Percentiles rank a stretch among this genome's conserved stretches.
Conservation (phyloP, 2,329 filamentous ascomycete species). For the Nemania abortiva region DNA sequence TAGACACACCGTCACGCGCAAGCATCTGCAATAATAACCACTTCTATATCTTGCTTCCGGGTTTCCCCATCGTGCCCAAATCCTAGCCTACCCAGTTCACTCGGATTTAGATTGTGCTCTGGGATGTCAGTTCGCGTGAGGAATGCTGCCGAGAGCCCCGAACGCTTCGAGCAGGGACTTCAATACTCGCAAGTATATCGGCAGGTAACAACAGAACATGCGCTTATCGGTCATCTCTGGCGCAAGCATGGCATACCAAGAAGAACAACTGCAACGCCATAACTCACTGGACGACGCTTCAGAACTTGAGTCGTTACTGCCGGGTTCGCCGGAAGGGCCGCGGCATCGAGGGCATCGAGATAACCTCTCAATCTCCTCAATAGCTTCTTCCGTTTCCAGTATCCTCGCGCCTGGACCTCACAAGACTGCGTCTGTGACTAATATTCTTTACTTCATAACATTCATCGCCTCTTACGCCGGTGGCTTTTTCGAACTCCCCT, state of each 20-base stretch:
- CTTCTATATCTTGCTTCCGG: conserved; percentile 13
- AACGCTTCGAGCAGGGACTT: not conserved
- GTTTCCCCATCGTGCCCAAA: conserved; percentile 16
- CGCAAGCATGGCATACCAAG: conserved; percentile 22
- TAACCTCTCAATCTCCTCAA: conserved; percentile 44
- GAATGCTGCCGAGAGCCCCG: conserved; percentile 12
- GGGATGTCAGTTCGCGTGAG: conserved; percentile 15
- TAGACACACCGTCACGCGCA: conserved; percentile 1
- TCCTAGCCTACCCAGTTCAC: not conserved
- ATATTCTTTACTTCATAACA: conserved; percentile 51
- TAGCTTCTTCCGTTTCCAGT: conserved; percentile 38
- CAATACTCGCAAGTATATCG: not conserved
- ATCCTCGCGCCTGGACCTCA: conserved; percentile 46
- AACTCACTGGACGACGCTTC: conserved; percentile 33
- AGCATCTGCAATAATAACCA: conserved; percentile 11
- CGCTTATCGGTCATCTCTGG: not conserved
- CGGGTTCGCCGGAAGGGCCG: conserved; percentile 38
- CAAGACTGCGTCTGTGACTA: conserved; percentile 45
- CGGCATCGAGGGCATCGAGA: conserved; percentile 33
- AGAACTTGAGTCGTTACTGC: conserved; percentile 28
- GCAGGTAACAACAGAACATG: conserved; percentile 9
- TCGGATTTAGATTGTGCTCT: conserved; percentile 14
- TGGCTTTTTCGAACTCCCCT: conserved; percentile 51
- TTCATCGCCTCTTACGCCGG: conserved; percentile 50
- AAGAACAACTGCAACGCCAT: conserved; percentile 7